These are phyloP conservation scores for Aurifilum marmelostoma DNA, from an alignment of 2,329 filamentous ascomycete species.

Conservation along the genomic window DNA sequence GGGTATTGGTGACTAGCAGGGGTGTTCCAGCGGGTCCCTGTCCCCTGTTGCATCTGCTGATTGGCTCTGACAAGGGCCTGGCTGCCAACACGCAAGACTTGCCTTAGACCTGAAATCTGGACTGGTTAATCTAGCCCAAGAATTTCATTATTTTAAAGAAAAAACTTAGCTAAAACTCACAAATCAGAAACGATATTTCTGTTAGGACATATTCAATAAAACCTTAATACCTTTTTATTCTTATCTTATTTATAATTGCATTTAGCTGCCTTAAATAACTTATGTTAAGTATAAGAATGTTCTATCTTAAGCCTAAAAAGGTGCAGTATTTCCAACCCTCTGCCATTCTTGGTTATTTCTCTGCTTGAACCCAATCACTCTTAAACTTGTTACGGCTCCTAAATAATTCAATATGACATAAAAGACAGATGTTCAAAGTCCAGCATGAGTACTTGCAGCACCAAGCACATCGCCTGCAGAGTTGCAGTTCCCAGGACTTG, in stretches of 20 bases:
- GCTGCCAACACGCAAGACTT: constrained; percentile 9
- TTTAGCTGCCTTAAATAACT: background rate
- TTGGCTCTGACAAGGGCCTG: constrained; percentile 1
- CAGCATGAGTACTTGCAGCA: background rate
- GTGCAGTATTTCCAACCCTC: background rate
- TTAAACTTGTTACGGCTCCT: background rate
- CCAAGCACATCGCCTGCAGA: background rate
- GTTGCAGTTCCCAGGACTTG: background rate
- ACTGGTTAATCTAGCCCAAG: background rate
- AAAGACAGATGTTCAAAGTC: background rate
- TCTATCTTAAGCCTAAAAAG: background rate
- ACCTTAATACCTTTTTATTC: no score
- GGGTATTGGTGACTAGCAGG: constrained; percentile 12
- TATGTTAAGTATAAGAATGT: background rate
- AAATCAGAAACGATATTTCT: background rate
- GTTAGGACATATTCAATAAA: no score
- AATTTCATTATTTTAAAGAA: background rate
- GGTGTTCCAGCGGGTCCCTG: background rate
- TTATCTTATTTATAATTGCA: no score
- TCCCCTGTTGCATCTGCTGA: background rate
- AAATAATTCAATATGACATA: background rate
- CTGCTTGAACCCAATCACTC: background rate
- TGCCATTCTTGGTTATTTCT: background rate
- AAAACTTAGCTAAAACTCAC: background rate
- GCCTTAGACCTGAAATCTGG: background rate